Conservation (phyloP, 2,329 filamentous ascomycete genomes). For the Aspergillus japonicus region DNA sequence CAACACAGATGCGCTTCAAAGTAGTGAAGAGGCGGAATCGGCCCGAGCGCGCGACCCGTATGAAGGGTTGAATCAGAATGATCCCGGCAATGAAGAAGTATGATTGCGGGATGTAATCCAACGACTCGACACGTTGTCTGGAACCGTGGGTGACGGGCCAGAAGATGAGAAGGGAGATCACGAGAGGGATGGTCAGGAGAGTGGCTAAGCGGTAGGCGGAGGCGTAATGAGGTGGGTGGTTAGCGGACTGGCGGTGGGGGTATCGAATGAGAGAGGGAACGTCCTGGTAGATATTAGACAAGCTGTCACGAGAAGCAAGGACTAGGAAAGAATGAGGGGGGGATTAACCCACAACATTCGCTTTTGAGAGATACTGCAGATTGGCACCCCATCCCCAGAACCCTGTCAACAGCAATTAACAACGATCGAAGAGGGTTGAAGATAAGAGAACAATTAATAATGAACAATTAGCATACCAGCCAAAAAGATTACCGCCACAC, state of each 20-base stretch:
- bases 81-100: slow-evolving; percentile 73
- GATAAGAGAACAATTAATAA: background rate
- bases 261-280: slow-evolving; percentile 85
- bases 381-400: slow-evolving; percentile 96
- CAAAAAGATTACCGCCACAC: slow-evolving; percentile 80
- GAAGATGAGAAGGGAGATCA: slow-evolving; percentile 72
- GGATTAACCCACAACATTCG: slow-evolving; percentile 64
- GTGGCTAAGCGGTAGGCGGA: slow-evolving; percentile 85
- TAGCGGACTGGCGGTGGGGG: slow-evolving; percentile 67
- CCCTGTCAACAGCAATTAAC: slow-evolving; percentile 52
- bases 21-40: slow-evolving; percentile 73
- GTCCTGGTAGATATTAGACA: slow-evolving; percentile 53
- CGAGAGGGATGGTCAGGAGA: slow-evolving; percentile 70
- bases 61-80: slow-evolving; percentile 71
- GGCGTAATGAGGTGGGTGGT: slow-evolving; percentile 71
- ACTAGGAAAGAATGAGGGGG: slow-evolving; percentile 4
- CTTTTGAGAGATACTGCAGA: slow-evolving; percentile 76
- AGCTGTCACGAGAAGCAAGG: background rate
- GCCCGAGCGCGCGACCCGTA: slow-evolving; percentile 66
- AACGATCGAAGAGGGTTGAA: background rate
- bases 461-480: slow-evolving; percentile 59
- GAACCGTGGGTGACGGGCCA: slow-evolving; percentile 76
- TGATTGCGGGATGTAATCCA: slow-evolving; percentile 82
- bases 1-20: slow-evolving; percentile 74
- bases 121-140: slow-evolving; percentile 67